These are phyloP conservation scores for Raddia distichophylla DNA, from an alignment of 176 grass and related monocot species.

Conservation along the genomic window DNA sequence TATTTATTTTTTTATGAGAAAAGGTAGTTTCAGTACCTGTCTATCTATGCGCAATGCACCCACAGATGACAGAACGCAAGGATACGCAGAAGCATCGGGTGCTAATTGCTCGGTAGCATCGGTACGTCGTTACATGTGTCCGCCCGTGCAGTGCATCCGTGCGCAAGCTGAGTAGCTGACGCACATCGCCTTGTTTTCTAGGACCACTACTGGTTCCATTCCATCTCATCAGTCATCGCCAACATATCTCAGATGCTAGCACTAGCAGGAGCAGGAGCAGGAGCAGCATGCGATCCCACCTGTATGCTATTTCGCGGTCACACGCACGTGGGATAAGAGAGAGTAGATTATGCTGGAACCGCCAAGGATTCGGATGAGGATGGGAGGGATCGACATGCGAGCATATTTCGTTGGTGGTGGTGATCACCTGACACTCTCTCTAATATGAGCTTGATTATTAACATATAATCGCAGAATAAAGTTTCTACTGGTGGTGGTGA, in stretches of 20 bases:
- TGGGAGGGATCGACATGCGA: background rate
- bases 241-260: background rate
- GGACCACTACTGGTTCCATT: too few species aligned
- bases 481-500: too few species aligned
- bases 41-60: background rate
- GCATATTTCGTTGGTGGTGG: too few species aligned
- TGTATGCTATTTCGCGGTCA: background rate
- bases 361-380: background rate
- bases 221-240: background rate
- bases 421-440: too few species aligned
- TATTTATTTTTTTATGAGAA: background rate
- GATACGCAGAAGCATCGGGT: background rate
- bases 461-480: too few species aligned
- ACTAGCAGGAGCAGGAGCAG: background rate
- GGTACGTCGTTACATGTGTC: background rate
- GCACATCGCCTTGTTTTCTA: too few species aligned
- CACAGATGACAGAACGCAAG: background rate
- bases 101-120: background rate
- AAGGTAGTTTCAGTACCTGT: background rate
- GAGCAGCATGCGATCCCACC: background rate
- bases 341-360: background rate
- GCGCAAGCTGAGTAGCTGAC: background rate
- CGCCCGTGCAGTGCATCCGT: background rate
- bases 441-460: too few species aligned
- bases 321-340: slow-evolving; percentile 1